Conservation (phyloP, 2,329 filamentous ascomycete genomes). For the Didymellaceae sp. region DNA sequence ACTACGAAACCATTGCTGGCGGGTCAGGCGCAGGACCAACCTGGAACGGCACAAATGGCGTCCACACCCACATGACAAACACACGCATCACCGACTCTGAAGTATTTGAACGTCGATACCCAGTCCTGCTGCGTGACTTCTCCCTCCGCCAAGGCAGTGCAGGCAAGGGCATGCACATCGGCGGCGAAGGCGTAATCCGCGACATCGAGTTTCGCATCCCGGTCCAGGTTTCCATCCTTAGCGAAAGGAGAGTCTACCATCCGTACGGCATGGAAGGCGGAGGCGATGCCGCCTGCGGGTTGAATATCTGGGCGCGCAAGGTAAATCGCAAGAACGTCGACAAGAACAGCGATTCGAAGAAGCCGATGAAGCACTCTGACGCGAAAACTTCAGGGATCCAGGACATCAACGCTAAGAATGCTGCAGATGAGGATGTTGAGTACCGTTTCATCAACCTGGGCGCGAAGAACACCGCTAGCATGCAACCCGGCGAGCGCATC, state of each 20-base stretch:
- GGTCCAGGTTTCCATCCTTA: constrained; percentile 79
- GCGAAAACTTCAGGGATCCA: constrained; percentile 53
- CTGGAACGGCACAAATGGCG: constrained; percentile 76
- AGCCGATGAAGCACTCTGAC: constrained; percentile 25
- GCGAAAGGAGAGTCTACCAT: constrained; percentile 75
- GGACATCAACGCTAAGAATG: constrained; percentile 15
- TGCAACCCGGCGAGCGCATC: constrained; percentile 78
- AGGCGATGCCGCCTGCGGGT: constrained; percentile 75
- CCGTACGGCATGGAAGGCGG: constrained; percentile 88
- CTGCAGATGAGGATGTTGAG: constrained; percentile 54
- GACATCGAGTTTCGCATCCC: constrained; percentile 84
- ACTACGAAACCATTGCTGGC: constrained; percentile 85
- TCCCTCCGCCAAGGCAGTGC: constrained; percentile 67
- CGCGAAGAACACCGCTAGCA: constrained; percentile 79
- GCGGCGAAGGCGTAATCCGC: constrained; percentile 78
- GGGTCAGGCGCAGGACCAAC: constrained; percentile 74
- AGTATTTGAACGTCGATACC: constrained; percentile 78
- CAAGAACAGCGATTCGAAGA: constrained; percentile 31
- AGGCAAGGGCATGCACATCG: constrained; percentile 69
- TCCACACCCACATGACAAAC: constrained; percentile 89
- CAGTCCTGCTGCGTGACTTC: constrained; percentile 75
- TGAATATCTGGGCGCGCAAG: constrained; percentile 86
- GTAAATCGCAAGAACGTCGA: constrained; percentile 52
- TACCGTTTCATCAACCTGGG: constrained; percentile 74
- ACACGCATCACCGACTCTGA: constrained; percentile 83